Evolutionary conservation across 768 basidiomycete species (phyloP).

Genomic region (Hirschioporus abietinus): DNA sequence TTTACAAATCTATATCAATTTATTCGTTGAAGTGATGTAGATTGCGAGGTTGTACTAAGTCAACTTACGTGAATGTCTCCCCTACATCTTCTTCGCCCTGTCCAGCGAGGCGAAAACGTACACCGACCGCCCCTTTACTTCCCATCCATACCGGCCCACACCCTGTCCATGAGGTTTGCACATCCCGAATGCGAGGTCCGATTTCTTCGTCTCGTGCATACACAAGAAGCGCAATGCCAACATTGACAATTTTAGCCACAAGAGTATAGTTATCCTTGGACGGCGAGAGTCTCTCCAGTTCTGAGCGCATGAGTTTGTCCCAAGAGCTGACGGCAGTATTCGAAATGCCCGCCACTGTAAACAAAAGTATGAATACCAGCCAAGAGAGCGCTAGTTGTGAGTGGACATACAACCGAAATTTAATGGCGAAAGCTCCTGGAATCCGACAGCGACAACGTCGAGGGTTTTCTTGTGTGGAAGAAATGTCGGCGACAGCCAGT

Average conservation of each 20-base stretch:
- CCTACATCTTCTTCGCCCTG: constrained; percentile 46
- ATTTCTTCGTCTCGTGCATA: constrained; percentile 73
- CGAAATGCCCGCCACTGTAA: constrained; percentile 72
- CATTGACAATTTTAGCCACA: constrained; percentile 75
- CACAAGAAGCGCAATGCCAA: constrained; percentile 82
- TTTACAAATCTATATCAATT: constrained; percentile 72
- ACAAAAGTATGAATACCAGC: constrained; percentile 8
- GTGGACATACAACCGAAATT: constrained; percentile 82
- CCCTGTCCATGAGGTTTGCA: constrained; percentile 74
- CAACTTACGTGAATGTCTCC: constrained; percentile 79
- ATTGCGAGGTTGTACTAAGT: constrained; percentile 7
- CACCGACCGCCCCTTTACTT: constrained; percentile 92
- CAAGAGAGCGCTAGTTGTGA: constrained; percentile 9
- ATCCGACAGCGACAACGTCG: constrained; percentile 85
- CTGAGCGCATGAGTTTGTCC: constrained; percentile 64
- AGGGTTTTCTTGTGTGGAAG: constrained; percentile 59
- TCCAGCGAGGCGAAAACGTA: constrained; percentile 70
- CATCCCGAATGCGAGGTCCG: constrained; percentile 53
- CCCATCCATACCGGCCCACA: constrained; percentile 71
- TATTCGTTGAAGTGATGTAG: constrained; percentile 1
- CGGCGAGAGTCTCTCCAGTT: constrained; percentile 66
- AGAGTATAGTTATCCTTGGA: constrained; percentile 73
- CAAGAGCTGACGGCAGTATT: constrained; percentile 62
- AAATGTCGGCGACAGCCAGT: constrained; percentile 87
- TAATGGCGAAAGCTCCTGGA: constrained; percentile 89